These are phyloP conservation scores for Leccinum incarnatum DNA, from an alignment of 768 basidiomycete species.

Conservation along the genomic window DNA sequence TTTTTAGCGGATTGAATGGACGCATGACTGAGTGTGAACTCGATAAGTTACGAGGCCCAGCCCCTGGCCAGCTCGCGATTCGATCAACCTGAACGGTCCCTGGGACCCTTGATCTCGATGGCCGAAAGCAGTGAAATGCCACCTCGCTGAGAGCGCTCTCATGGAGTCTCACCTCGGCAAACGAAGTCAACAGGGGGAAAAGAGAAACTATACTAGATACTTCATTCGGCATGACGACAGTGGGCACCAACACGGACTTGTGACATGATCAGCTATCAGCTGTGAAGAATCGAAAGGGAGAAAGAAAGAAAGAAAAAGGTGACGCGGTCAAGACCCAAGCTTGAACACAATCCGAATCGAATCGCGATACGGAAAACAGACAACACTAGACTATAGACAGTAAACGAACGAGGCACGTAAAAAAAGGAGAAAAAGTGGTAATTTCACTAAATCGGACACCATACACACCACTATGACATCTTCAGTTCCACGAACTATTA, in stretches of 20 bases:
- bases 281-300: background rate
- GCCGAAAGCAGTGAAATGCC: background rate
- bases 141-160: too few relatives aligned
- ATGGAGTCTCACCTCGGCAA: background rate
- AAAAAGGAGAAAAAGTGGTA: background rate
- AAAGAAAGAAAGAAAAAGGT: background rate
- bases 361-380: background rate
- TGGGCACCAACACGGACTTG: background rate
- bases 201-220: background rate
- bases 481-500: slow-evolving; percentile 24
- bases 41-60: too few relatives aligned
- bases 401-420: background rate
- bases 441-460: background rate
- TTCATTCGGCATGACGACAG: background rate
- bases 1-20: too few relatives aligned
- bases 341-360: background rate
- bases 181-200: background rate
- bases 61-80: too few relatives aligned
- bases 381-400: background rate
- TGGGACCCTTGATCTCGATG: background rate
- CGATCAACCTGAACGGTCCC: too few relatives aligned
- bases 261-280: background rate
- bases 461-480: background rate
- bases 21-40: too few relatives aligned
- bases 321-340: background rate